Evolutionary conservation across 768 basidiomycete species (phyloP), one percentile per base, ranked within the genome.

Genomic region (Naganishia randhawae): DNA sequence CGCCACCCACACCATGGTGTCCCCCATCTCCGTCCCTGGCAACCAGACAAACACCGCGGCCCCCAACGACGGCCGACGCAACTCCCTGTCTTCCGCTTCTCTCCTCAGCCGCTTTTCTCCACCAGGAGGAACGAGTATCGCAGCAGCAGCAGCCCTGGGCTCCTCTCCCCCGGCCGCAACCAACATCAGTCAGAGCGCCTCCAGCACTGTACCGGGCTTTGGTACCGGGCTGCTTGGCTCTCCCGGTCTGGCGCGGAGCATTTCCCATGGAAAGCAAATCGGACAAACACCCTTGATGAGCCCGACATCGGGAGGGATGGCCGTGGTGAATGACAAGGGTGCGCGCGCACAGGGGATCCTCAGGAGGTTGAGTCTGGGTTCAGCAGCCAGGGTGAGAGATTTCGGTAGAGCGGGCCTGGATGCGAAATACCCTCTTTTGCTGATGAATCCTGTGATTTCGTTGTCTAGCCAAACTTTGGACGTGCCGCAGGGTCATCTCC

Each of bases 51-150:
- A 32, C 32, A 11, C 51, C 29, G 17, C 35, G 39, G 39, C 57
- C 29, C 4, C 57, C 57, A 42, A 39, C 57, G 25, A 41, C 33
- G 57, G 39, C 16, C 16, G 57, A 19, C 57, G 57, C 37, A 39
- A 39, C 57, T 61, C 57, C 0, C 57, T 41, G 27, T 61, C 57
- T 10, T 39, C 41, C 1, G 31, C 33, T 22, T 55, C 54, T 17
- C n/a, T 55, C 11, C 41, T 61, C 57, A 61, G 57, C 41, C 57
- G 37, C 22, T 61, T 61, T 13, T 61, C 57, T 41, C 57, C 57
- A 14, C 57, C 57, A 17, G 57, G 57, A 25, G 57, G 57, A 61
- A 61, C 57, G 25, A 61, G 31, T 19, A 37, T 61, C 57, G 57
- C 39, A n/a, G 57, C 57, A 31, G 57, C 57, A 11, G 57, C 57